phyloP scores from a whole-genome alignment of 116 monocot species.

The Cymodocea nodosa region DNA sequence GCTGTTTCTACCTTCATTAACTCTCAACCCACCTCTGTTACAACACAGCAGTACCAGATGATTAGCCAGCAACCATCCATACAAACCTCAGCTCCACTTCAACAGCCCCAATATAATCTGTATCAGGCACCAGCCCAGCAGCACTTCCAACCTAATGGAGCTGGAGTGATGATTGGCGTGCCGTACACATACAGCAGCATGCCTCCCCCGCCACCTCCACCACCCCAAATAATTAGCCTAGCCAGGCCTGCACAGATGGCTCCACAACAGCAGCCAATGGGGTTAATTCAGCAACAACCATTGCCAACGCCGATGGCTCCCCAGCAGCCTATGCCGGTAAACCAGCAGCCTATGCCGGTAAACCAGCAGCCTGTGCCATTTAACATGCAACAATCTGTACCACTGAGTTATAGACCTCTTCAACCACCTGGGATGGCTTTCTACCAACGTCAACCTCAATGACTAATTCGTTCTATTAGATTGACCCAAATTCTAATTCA shows the following conservation, averaged over 20 bases:
- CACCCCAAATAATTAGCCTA: slow-evolving; percentile 25
- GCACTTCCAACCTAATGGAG: slow-evolving; percentile 45
- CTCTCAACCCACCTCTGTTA: slow-evolving; percentile 9
- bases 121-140: slow-evolving; percentile 44
- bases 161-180: slow-evolving; percentile 54
- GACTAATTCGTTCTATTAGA: slow-evolving; percentile 1
- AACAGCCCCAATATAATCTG: slow-evolving; percentile 45
- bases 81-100: slow-evolving; percentile 19
- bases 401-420: slow-evolving; percentile 61
- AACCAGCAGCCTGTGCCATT: slow-evolving; percentile 30
- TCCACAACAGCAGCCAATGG: slow-evolving; percentile 30
- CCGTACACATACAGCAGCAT: slow-evolving; percentile 43
- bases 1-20: slow-evolving; percentile 9
- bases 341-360: slow-evolving; percentile 17
- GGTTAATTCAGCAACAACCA: slow-evolving; percentile 25
- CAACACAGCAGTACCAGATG: slow-evolving; percentile 31
- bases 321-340: slow-evolving; percentile 31
- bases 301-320: slow-evolving; percentile 20
- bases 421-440: slow-evolving; percentile 59
- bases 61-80: slow-evolving; percentile 26
- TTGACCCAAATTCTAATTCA: neutral
- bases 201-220: slow-evolving; percentile 32
- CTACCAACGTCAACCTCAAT: slow-evolving; percentile 27
- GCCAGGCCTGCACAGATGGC: slow-evolving; percentile 25
- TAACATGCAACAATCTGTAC: slow-evolving; percentile 21